phyloP scores from a whole-genome alignment of 179 eudicot species.

The Silene vulgaris region DNA sequence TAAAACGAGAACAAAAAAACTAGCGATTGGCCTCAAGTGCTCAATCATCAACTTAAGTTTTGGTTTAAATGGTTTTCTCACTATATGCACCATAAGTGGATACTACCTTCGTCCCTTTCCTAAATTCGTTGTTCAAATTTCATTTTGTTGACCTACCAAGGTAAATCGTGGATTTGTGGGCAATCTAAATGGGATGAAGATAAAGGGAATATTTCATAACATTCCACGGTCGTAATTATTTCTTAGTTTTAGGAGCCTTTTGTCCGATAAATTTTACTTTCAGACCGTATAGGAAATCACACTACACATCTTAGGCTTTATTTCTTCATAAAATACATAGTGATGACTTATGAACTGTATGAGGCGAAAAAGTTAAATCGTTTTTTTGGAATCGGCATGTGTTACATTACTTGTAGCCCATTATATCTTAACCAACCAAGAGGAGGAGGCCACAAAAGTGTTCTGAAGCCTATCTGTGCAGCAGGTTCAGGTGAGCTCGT shows the following conservation, averaged over 20 bases:
- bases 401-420: constrained; percentile 14
- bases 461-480: constrained; percentile 32
- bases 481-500: constrained; percentile 28
- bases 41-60: neutral
- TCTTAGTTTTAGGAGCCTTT: neutral
- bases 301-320: neutral
- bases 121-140: no score
- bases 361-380: neutral
- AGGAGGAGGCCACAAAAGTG: constrained; percentile 24
- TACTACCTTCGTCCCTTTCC: no score
- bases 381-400: neutral
- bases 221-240: no score
- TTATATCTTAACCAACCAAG: constrained; percentile 16
- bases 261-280: neutral
- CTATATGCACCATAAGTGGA: neutral
- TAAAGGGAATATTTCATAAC: no score
- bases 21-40: no score
- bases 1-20: no score
- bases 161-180: no score
- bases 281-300: neutral
- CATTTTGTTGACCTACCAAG: no score
- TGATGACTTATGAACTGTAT: neutral
- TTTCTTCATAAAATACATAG: neutral
- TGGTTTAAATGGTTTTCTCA: neutral
- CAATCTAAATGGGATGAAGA: no score